phyloP scores from a whole-genome alignment of 192 early-diverging fungal genomes.

The Powellomyces hirtus region DNA sequence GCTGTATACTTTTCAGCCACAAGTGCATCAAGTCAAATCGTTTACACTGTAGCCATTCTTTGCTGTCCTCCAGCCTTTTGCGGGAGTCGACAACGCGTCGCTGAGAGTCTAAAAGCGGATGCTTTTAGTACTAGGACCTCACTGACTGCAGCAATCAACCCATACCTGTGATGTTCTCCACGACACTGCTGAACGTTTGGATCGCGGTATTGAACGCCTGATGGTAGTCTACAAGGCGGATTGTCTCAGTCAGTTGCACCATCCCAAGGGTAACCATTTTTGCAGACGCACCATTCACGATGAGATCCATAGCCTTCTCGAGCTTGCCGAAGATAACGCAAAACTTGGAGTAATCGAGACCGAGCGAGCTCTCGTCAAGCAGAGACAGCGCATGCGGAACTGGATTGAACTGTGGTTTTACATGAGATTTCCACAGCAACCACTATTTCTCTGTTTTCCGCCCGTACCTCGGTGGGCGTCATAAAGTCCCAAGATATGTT shows the following conservation, averaged over 20 bases:
- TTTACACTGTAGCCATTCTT: constrained; percentile 56
- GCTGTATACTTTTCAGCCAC: constrained; percentile 59
- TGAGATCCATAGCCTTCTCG: constrained; percentile 54
- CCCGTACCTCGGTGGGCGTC: constrained; percentile 40
- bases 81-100: constrained; percentile 42
- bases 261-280: not conserved
- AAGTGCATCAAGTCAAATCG: constrained; percentile 59
- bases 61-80: constrained; percentile 41
- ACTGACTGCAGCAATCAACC: not conserved
- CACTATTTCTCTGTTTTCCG: too few species aligned
- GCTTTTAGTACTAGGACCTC: not conserved
- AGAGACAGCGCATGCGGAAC: constrained; percentile 53
- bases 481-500: constrained; percentile 54
- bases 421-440: not conserved
- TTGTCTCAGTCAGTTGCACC: not conserved
- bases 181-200: constrained; percentile 55
- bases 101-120: constrained; percentile 34
- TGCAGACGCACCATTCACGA: constrained; percentile 61
- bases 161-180: constrained; percentile 53
- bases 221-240: constrained; percentile 47
- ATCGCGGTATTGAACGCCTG: constrained; percentile 58
- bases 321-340: constrained; percentile 39
- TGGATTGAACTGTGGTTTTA: constrained; percentile 61
- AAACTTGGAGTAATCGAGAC: constrained; percentile 49
- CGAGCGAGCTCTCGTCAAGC: constrained; percentile 51